Evolutionary conservation across 2,329 filamentous ascomycete species (phyloP), one percentile per base, ranked within the genome.

Genomic region (Curvularia sp.): DNA sequence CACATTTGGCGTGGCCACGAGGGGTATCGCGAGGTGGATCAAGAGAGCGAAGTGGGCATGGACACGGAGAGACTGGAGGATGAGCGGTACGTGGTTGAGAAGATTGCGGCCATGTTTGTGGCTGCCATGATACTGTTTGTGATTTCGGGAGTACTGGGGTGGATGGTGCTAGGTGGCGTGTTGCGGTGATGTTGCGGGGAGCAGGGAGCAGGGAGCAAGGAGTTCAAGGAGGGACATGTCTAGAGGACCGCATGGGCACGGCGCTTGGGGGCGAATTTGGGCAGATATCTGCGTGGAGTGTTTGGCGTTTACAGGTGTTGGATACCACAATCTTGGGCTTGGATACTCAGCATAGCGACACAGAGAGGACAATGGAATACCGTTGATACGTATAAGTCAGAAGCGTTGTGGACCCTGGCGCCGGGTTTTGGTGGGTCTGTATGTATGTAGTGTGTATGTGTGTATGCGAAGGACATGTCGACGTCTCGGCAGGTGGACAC

Each of bases 71-170:
- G 54, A 12, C 43, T 49, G 9, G 68, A 73, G 41, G 69, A 74
- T 49, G 63, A 71, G 27, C 59, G 69, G 49, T 64, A 70, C 42
- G 55, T 53, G 7, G 64, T 74, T 2, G 70, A 72, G 59, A 53
- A 59, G 18, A 58, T 70, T 12, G 66, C 72, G 10, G 69, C 71
- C 27, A 67, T 63, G 50, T 61, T 73, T 27, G 59, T 71, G 3
- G 68, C 70, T 18, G 61, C 63, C 12, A 50, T 62, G 27, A 12
- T 71, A 52, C 34, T 73, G 53, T 39, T 73, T 49, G 23, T 67
- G 1, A 49, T 72, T n/a, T 62, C 60, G 18, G 65, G 55, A 12
- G 28, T 71, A 32, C 21, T 73, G 50, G 61, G 54, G 19, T 61
- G 66, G 57, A 36, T 66, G 46, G 65, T 57, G 10, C 15, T 67